These are phyloP conservation scores for Rubia tinctorum DNA, from an alignment of 305 asterid species.

Conservation along the genomic window DNA sequence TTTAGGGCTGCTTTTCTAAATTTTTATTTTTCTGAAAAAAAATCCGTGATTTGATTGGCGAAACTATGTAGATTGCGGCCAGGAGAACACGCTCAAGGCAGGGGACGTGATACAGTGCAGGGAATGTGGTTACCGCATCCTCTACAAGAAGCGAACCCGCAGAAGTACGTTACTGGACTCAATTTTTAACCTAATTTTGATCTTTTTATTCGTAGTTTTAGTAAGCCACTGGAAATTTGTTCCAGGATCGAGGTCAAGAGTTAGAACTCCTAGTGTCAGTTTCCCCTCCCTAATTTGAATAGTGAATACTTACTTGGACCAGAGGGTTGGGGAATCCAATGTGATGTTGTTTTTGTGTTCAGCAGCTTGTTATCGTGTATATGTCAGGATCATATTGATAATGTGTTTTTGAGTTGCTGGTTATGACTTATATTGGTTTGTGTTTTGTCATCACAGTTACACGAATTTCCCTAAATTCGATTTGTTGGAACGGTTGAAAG, in stretches of 20 bases:
- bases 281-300: too few species aligned
- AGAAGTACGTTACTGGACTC: constrained; percentile 40
- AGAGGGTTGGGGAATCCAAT: not conserved
- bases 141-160: constrained; percentile 93
- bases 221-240: not conserved
- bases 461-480: too few species aligned
- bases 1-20: not conserved
- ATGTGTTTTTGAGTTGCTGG: not conserved
- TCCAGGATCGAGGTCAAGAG: not conserved
- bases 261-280: too few species aligned
- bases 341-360: not conserved
- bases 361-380: not conserved
- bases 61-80: constrained; percentile 75
- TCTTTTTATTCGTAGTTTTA: not conserved
- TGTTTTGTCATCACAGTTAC: not conserved
- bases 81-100: constrained; percentile 74
- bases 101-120: constrained; percentile 94
- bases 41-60: not conserved
- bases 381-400: not conserved
- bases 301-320: too few species aligned
- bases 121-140: constrained; percentile 87
- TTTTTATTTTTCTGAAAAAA: not conserved
- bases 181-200: not conserved
- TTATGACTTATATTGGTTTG: not conserved
- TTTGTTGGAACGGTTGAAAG: not conserved